Evolutionary conservation across 1,284 basidiomycete genomes (phyloP), one percentile per base, ranked within the genome.

Genomic region (Tilletia caries): DNA sequence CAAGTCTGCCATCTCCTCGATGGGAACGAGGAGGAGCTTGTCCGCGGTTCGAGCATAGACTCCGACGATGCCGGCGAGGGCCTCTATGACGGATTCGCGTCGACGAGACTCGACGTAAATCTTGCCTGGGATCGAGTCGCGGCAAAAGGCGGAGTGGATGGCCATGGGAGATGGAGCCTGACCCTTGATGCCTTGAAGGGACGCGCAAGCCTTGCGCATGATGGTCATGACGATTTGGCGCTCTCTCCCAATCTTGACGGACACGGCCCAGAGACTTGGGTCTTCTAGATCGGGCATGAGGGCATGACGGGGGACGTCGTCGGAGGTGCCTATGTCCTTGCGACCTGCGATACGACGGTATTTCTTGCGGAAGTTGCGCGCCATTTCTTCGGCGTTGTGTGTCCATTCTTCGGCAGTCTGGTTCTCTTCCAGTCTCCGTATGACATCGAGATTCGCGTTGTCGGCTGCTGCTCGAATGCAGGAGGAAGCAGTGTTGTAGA

Each of bases 1-100:
- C 41, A 98, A 86, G 73, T 92, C 93, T 5, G 95, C 92, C 95
- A 98, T 98, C 86, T 99, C 95, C 76, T 97, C 93, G 73, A 98
- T 94, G 12, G 95, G 95, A 0, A 98, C 93, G 46, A 98, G 88
- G 48, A 89, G 88, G 72, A 94, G 88, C 23, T 91, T 91, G 37
- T 72, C 71, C 41, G 74, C 74, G 67, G 91, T 89, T 50, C 76
- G 72, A 3, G 76, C 75, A 84, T 94, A 98, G 67, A 95, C 90
- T 68, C 95, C 95, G 66, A 98, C 92, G n/a, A n/a, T n/a, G n/a
- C n/a, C n/a, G n/a, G n/a, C n/a, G n/a, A n/a, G n/a, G n/a, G n/a
- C n/a, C n/a, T n/a, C n/a, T n/a, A n/a, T n/a, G n/a, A n/a, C n/a
- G n/a, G n/a, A n/a, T n/a, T n/a, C n/a, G n/a, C n/a, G n/a, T n/a